phyloP scores from a whole-genome alignment of 2,329 filamentous ascomycete species.

The Ilyonectria destructans region DNA sequence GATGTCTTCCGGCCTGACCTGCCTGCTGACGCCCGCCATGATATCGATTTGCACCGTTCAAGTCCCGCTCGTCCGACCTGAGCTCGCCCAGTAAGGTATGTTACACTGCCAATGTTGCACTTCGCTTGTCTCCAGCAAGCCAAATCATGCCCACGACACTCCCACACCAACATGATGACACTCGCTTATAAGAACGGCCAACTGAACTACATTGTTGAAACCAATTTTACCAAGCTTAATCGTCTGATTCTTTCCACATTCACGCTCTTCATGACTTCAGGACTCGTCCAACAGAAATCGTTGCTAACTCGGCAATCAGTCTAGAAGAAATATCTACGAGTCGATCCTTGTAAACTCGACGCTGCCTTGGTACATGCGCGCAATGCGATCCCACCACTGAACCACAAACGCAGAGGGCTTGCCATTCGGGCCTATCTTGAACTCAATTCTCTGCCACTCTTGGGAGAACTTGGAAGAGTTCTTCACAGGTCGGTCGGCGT shows the following conservation, averaged over 20 bases:
- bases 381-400: conserved; percentile 31
- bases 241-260: conserved; percentile 66
- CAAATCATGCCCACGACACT: conserved; percentile 21
- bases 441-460: conserved; percentile 33
- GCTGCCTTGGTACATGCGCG: conserved; percentile 30
- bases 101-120: conserved; percentile 32
- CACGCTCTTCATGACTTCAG: conserved; percentile 30
- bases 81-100: conserved; percentile 42
- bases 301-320: conserved; percentile 47
- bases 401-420: conserved; percentile 33
- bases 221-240: conserved; percentile 76
- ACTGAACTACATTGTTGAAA: conserved; percentile 74
- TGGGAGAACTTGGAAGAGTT: conserved; percentile 9
- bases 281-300: conserved; percentile 21
- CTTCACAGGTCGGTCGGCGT: conserved; percentile 4
- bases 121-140: conserved; percentile 34
- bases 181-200: conserved; percentile 76
- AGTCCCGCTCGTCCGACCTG: conserved; percentile 4
- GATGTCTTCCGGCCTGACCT: background rate
- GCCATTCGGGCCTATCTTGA: conserved; percentile 37
- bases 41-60: conserved; percentile 7
- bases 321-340: conserved; percentile 18
- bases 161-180: conserved; percentile 67
- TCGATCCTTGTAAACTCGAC: conserved; percentile 33
- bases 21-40: conserved; percentile 6